phyloP scores from a whole-genome alignment of 805 yeast species.

The Lipomyces starkeyi region DNA sequence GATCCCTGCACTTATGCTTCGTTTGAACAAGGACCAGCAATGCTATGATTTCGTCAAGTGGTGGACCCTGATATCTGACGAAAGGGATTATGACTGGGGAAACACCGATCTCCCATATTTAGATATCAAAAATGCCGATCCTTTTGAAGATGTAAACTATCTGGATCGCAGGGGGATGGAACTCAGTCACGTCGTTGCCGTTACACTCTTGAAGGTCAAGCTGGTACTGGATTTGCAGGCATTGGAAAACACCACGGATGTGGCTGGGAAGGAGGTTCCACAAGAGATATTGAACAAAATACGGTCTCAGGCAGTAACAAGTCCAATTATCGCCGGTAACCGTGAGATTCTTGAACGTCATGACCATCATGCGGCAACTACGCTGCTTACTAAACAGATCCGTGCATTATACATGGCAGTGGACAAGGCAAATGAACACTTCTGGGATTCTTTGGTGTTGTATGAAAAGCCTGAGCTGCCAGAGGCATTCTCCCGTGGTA shows the following conservation, averaged over 20 bases:
- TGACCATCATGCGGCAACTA: background rate
- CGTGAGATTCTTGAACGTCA: background rate
- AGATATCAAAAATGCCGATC: background rate
- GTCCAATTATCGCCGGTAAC: background rate
- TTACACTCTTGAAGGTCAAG: background rate
- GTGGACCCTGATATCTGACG: background rate
- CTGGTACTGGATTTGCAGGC: background rate
- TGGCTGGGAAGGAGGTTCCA: background rate
- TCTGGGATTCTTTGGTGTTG: background rate
- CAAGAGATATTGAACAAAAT: background rate
- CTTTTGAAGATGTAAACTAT: background rate
- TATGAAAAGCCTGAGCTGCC: background rate
- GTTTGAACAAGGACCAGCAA: background rate
- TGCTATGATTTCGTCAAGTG: background rate
- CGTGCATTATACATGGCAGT: background rate
- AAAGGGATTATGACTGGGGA: background rate
- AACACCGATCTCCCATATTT: background rate
- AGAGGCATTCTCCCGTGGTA: background rate
- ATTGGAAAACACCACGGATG: background rate
- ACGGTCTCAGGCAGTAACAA: background rate
- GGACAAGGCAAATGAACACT: background rate
- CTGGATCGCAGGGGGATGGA: background rate
- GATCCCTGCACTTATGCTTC: background rate
- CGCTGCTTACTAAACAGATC: background rate
- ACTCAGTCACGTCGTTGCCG: background rate